These are phyloP conservation scores for Mesembryanthemum crystallinum DNA, from an alignment of 148 eudicot species.

Conservation along the genomic window DNA sequence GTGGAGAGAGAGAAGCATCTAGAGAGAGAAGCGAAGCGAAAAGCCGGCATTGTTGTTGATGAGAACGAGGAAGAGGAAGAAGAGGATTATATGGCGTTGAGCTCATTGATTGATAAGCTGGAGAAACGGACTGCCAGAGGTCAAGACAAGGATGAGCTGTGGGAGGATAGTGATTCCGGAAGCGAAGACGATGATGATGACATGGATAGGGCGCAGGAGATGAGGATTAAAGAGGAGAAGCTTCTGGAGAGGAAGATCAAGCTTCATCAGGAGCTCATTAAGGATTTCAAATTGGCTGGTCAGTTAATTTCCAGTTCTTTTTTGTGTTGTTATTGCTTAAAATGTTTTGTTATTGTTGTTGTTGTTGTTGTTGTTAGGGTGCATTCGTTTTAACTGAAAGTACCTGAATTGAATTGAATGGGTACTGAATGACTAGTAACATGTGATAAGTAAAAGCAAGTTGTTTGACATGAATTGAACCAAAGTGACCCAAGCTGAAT, in stretches of 20 bases:
- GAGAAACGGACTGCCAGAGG: slow-evolving; percentile 43
- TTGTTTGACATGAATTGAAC: too few relatives aligned
- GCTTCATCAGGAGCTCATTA: slow-evolving; percentile 54
- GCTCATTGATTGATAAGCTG: slow-evolving; percentile 60
- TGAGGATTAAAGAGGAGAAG: slow-evolving; percentile 23
- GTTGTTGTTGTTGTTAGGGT: background rate
- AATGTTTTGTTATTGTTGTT: background rate
- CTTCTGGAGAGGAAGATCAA: slow-evolving; percentile 46
- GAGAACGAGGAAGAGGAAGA: slow-evolving; percentile 55
- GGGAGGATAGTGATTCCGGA: slow-evolving; percentile 29
- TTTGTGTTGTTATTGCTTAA: background rate
- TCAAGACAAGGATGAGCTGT: background rate
- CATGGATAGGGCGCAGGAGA: slow-evolving; percentile 32
- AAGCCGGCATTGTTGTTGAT: slow-evolving; percentile 53
- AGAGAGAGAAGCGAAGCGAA: slow-evolving; percentile 58
- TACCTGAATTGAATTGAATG: too few relatives aligned
- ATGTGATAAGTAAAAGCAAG: too few relatives aligned
- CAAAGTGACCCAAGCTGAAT: too few relatives aligned
- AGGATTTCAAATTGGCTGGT: slow-evolving; percentile 53
- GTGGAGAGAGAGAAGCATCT: slow-evolving; percentile 39
- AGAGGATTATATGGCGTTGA: slow-evolving; percentile 74
- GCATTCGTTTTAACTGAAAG: too few relatives aligned
- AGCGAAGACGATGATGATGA: slow-evolving; percentile 64
- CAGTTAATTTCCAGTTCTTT: slow-evolving; percentile 4
- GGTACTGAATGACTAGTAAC: too few relatives aligned